Evolutionary conservation across 306 rosid genomes (phyloP).

Genomic region (Prunus padus): DNA sequence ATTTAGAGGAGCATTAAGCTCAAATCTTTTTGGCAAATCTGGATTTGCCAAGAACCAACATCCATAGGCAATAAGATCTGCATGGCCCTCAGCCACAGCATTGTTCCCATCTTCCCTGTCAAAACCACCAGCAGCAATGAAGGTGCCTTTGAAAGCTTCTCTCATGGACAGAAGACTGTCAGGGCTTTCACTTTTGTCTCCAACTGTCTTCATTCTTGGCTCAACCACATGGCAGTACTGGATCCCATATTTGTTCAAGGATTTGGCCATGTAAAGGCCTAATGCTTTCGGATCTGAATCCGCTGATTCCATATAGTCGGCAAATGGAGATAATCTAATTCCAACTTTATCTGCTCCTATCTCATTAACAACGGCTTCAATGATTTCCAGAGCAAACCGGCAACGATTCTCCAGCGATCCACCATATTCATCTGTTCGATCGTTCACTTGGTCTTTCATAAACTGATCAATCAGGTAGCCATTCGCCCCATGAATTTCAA

Average conservation of each 20-base stretch:
- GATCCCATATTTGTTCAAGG: no score
- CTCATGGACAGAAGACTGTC: no score
- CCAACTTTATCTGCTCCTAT: slow-evolving; percentile 59
- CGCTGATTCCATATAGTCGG: not conserved
- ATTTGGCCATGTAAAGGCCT: no score
- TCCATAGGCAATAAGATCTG: slow-evolving; percentile 41
- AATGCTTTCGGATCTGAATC: no score
- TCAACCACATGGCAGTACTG: no score
- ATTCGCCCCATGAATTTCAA: not conserved
- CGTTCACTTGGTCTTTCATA: not conserved
- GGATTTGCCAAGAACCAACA: slow-evolving; percentile 58
- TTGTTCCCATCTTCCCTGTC: no score
- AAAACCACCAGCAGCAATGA: no score
- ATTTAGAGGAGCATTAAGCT: slow-evolving; percentile 40
- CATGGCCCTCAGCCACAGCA: no score
- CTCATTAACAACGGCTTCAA: slow-evolving; percentile 41
- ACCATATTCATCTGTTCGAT: slow-evolving; percentile 28
- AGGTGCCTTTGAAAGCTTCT: no score
- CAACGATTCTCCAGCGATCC: slow-evolving; percentile 55
- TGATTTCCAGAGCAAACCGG: slow-evolving; percentile 48
- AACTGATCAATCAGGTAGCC: not conserved
- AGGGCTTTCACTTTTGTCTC: no score
- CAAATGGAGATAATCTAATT: slow-evolving; percentile 56
- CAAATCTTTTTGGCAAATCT: slow-evolving; percentile 50
- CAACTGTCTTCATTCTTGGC: no score